Conservation (phyloP, 257 asterid species). For the Solanum pinnatisectum region DNA sequence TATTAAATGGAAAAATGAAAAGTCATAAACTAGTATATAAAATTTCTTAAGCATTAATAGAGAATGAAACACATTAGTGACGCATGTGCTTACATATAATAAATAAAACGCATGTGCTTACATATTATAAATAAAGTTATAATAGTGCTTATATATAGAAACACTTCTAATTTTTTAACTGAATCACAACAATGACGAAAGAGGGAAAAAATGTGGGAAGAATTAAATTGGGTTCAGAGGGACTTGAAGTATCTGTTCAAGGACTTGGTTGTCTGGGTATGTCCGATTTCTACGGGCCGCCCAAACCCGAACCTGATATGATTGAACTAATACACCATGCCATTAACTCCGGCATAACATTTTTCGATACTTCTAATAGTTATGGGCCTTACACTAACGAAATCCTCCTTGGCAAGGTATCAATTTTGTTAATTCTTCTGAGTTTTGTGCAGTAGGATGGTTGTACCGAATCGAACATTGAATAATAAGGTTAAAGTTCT, state of each 20-base stretch:
- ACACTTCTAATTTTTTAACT: neutral
- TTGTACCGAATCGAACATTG: neutral
- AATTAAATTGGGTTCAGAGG: constrained; percentile 30
- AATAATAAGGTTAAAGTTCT: too few relatives aligned
- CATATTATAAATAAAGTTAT: neutral
- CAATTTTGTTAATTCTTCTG: neutral
- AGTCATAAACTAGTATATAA: neutral
- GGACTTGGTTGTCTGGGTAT: constrained; percentile 43
- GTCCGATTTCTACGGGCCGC: constrained; percentile 32
- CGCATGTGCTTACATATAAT: neutral
- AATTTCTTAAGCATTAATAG: too few relatives aligned
- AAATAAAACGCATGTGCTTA: neutral
- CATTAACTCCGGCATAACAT: constrained; percentile 21
- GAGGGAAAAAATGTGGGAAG: neutral
- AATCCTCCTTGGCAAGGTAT: constrained; percentile 29
- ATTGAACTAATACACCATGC: constrained; percentile 34
- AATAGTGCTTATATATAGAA: neutral
- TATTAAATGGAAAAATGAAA: neutral
- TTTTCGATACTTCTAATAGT: constrained; percentile 26
- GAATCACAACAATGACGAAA: neutral
- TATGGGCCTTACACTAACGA: constrained; percentile 41
- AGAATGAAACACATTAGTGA: neutral
- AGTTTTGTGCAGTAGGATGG: neutral
- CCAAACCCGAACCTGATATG: constrained; percentile 41
- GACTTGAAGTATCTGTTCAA: constrained; percentile 24